Conservation (phyloP, 1,284 basidiomycete species). For the Entoloma clypeatum region DNA sequence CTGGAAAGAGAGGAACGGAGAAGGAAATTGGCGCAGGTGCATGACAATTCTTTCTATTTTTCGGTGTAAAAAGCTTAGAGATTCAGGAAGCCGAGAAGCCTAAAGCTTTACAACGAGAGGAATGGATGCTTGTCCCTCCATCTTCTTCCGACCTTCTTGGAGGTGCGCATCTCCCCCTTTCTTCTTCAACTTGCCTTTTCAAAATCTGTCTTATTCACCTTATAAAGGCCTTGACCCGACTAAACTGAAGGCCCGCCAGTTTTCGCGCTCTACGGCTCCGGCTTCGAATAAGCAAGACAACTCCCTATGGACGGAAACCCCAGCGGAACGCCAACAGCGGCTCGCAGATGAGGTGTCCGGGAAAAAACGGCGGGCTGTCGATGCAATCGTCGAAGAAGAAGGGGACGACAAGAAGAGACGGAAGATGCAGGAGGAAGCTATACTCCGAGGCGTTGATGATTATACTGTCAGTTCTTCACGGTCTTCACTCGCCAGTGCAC, state of each 20-base stretch:
- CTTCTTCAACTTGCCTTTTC: neutral
- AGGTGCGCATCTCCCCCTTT: constrained; percentile 46
- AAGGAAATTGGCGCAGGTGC: constrained; percentile 60
- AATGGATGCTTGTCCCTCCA: constrained; percentile 95
- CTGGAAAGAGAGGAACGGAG: constrained; percentile 77
- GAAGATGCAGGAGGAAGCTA: constrained; percentile 56
- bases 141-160: constrained; percentile 70
- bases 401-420: constrained; percentile 47
- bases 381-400: constrained; percentile 46
- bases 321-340: constrained; percentile 79
- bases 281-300: constrained; percentile 42
- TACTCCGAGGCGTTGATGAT: constrained; percentile 68
- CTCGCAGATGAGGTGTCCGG: constrained; percentile 85
- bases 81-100: constrained; percentile 67
- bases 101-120: constrained; percentile 76
- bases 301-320: constrained; percentile 91
- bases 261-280: constrained; percentile 60
- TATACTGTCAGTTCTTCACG: constrained; percentile 64
- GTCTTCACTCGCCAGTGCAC: neutral
- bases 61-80: constrained; percentile 1
- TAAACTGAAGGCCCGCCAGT: constrained; percentile 62
- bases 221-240: constrained; percentile 37
- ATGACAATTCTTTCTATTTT: neutral
- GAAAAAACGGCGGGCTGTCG: constrained; percentile 69
- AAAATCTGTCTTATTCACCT: constrained; percentile 1